phyloP scores from a whole-genome alignment of 768 basidiomycete species.

The Serendipita vermifera region DNA sequence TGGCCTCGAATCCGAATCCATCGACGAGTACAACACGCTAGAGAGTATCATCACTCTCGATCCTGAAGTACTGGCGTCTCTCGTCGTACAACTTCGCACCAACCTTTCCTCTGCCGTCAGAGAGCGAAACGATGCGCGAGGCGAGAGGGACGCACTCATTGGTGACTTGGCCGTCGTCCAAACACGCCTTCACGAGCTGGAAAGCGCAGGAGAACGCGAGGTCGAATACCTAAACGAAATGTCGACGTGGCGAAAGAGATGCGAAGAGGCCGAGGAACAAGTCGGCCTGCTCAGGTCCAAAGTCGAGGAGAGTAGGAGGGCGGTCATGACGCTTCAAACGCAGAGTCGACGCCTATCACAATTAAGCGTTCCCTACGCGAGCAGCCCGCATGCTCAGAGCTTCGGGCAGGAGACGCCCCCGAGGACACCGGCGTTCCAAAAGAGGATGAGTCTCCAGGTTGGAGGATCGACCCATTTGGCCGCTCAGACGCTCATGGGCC shows the following conservation, averaged over 20 bases:
- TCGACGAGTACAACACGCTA: neutral
- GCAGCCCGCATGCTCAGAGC: neutral
- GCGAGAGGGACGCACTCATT: constrained; percentile 31
- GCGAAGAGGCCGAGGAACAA: constrained; percentile 61
- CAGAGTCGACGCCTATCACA: constrained; percentile 32
- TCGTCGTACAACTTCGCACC: constrained; percentile 59
- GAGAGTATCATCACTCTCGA: constrained; percentile 35
- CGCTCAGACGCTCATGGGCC: too few species aligned
- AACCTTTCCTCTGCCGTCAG: constrained; percentile 48
- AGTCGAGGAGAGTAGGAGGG: constrained; percentile 76
- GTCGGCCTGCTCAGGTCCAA: constrained; percentile 65
- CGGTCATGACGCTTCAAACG: constrained; percentile 67
- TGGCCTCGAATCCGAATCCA: neutral
- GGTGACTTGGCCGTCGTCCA: constrained; percentile 38
- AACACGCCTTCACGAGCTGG: constrained; percentile 43
- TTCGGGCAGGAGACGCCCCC: neutral
- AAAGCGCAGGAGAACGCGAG: constrained; percentile 26
- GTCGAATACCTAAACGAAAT: constrained; percentile 18
- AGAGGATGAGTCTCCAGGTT: constrained; percentile 2
- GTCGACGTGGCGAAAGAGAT: constrained; percentile 20
- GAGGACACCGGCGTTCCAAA: neutral
- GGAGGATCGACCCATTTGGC: constrained; percentile 9
- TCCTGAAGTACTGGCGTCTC: constrained; percentile 59
- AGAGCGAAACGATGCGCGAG: constrained; percentile 42
- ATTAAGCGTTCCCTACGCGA: neutral